Conservation (phyloP, 2,329 filamentous ascomycete species). For the Mycocentrospora acerina region DNA sequence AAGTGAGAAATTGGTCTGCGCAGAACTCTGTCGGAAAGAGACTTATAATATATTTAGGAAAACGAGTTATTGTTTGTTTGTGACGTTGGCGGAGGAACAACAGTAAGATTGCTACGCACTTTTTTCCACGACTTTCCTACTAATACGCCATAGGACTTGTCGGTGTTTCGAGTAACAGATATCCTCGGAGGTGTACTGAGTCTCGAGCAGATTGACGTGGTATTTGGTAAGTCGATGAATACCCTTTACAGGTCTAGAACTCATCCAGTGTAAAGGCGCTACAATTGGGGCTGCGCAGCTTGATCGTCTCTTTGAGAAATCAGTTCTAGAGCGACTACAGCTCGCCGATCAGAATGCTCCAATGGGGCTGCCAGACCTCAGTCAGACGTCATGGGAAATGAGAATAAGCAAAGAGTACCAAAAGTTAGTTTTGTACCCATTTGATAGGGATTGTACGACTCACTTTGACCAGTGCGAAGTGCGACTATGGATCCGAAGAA, state of each 20-base stretch:
- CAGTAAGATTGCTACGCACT: too few species aligned
- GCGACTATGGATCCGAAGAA: slow-evolving; percentile 42
- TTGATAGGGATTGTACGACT: too few species aligned
- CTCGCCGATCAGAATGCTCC: slow-evolving; percentile 15
- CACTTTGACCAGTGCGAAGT: too few species aligned
- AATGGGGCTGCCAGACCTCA: slow-evolving; percentile 25
- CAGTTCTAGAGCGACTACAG: slow-evolving; percentile 29
- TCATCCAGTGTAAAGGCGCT: too few species aligned
- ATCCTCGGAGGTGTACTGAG: too few species aligned
- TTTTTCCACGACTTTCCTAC: too few species aligned
- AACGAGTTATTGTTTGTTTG: slow-evolving; percentile 52
- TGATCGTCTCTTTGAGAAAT: slow-evolving; percentile 43
- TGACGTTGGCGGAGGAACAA: slow-evolving; percentile 55
- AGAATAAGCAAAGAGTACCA: slow-evolving; percentile 45
- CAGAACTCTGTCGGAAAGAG: too few species aligned
- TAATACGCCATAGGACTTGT: too few species aligned
- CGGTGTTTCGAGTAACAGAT: slow-evolving; percentile 40
- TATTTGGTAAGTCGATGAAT: slow-evolving; percentile 39
- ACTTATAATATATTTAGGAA: too few species aligned
- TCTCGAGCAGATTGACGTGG: slow-evolving; percentile 40
- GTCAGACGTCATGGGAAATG: slow-evolving; percentile 45
- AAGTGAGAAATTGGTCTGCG: too few species aligned
- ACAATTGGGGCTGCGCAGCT: slow-evolving; percentile 47
- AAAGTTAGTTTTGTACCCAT: too few species aligned
- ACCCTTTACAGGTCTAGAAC: too few species aligned